A percentile compares a stretch with the other conserved stretches of the same genome.
phyloP scores from a whole-genome alignment of 768 basidiomycete species.

The Termitomyces sp. region DNA sequence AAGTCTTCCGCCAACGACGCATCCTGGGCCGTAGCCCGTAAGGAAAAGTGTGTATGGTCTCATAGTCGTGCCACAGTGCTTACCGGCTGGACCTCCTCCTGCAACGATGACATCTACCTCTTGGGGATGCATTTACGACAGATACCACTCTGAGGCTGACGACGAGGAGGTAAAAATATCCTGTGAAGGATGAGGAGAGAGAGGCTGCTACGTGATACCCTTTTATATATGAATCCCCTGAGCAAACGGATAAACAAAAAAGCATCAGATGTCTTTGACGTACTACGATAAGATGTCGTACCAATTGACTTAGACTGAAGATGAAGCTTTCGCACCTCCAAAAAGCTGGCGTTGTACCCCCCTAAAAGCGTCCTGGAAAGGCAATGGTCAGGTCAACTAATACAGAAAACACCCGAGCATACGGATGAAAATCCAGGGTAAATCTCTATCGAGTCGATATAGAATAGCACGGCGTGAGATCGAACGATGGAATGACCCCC shows the following conservation, averaged over 20 bases:
- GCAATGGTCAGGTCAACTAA: no score
- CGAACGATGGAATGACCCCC: no score
- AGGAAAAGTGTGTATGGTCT: background rate
- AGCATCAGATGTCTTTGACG: background rate
- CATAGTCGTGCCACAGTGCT: background rate
- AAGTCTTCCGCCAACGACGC: constrained; percentile 63
- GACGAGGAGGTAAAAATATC: background rate
- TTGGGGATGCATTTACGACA: constrained; percentile 44
- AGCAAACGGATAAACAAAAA: background rate
- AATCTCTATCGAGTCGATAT: no score
- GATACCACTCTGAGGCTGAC: background rate
- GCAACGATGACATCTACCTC: constrained; percentile 70
- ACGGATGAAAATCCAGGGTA: no score
- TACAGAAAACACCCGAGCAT: no score
- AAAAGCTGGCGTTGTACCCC: no score
- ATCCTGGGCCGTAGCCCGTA: constrained; percentile 28
- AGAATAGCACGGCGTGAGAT: no score
- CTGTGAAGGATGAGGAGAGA: background rate
- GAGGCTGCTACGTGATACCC: background rate
- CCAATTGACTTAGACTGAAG: no score
- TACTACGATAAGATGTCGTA: background rate
- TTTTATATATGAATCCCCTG: background rate
- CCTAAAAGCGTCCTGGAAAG: no score
- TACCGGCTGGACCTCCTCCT: constrained; percentile 64
- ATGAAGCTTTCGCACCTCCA: no score